Base-by-base conservation (phyloP, 352 stramenopile genomes). In the Globisporangium uncinulatum region DNA sequence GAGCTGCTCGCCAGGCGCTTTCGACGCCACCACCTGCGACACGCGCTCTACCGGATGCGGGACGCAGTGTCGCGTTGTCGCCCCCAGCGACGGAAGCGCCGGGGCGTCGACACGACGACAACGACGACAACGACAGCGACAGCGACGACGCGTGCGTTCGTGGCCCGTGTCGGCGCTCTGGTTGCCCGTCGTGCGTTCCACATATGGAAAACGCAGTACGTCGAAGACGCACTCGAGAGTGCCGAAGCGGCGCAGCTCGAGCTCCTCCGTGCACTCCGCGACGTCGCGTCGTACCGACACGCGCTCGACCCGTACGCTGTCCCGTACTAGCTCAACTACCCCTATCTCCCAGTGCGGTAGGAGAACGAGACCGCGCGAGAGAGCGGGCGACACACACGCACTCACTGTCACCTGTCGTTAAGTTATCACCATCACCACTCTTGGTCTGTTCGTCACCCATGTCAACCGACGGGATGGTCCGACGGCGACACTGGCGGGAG, bases 151-250 rank as follows among this genome's bases (percentile, higher is more conserved):
- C 56, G 66, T 14, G 73, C 59, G 9, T 69, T 79, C 32, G 48
- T 55, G 14, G 53, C 62, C 14, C 70, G 55, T n/a, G 48, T 83
- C 32, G 20, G 34, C 2, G 42, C 50, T 14, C 34, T 69, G 8
- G 17, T 75, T 20, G 17, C 64, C 21, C 62, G 73, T 20, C 63
- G 20, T 5, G 63, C 56, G 7, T 89, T 89, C 48, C 41, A 57
- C 11, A 31, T 51, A 44, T 90, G 79, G 79, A 87, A 86, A 56
- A 20, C 43, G 17, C 66, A 70, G 62, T 84, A 81, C 67, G 51
- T 89, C 17, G 54, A 55, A 5, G 15, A 57, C 8, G 79, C 79
- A n/a, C 60, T 84, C 15, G 36, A 60, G 17, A 58, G 79, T 32
- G 79, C 75, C 8, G 66, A 86, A 41, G 55, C 58, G 5, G 67